Base-by-base conservation (phyloP, 805 yeast genomes). In the Pichia pseudocactophila region DNA sequence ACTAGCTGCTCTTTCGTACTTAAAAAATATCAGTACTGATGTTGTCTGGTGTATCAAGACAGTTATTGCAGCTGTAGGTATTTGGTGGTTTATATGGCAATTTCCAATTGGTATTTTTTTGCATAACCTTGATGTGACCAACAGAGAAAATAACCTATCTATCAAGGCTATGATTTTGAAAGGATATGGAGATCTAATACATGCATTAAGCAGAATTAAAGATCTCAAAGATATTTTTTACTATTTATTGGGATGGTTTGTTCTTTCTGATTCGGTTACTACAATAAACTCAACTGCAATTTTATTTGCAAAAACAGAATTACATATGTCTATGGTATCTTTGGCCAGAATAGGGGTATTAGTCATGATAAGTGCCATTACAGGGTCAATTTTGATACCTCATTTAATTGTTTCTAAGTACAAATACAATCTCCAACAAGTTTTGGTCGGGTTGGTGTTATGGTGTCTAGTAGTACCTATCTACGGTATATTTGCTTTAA, bases 271-370 rank as follows among this genome's bases (percentile, higher is more conserved):
- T 54, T 78, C 87, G 0, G 63, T 81, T 10, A 81, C 89, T 1
- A 84, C 92, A 0, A 82, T 83, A 43, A 83, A 82, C 56, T 78
- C 88, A 1, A 80, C 92, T 0, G 90, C 92, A 0, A 76, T 84
- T 26, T 56, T 83, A 31, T 83, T 83, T 62, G 85, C 92, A 2
- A 77, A 78, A 40, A 74, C 84, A 0, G 82, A 82, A 47, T 61
- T 83, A 20, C 66, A 70, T 33, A 84, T 83, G 92, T 63, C 74
- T 3, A 78, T 89, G 2, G 68, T 83, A 25, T 72, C 75, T 32
- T 63, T 84, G 32, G 83, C 84, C 1, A 55, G 72, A 10, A 71
- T 83, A 22, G 85, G 90, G 10, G 70, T 82, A 1, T 52, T 82
- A 20, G 75, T 83, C 1, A 80, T 84, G 64, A 47, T 78, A 1